Percentiles rank a stretch among this genome's conserved stretches.
These are phyloP conservation scores for Chaetoscypha palmicola DNA, from an alignment of 2,329 filamentous ascomycete genomes.

Conservation along the genomic window DNA sequence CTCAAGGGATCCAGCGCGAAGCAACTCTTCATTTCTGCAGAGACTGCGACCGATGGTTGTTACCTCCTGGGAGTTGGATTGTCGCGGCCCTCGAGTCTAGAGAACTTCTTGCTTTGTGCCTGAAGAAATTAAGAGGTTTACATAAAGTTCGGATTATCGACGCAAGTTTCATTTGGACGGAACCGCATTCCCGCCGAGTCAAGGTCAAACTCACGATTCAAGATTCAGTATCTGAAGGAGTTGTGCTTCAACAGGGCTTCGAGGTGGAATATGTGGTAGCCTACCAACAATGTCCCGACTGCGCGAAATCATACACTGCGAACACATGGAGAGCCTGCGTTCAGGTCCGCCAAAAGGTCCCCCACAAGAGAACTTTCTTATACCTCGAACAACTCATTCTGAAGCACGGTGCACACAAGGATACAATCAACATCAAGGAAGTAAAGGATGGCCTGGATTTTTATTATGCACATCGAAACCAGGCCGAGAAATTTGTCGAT, in stretches of 20 bases:
- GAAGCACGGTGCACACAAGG: conserved; percentile 84
- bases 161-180: conserved; percentile 95
- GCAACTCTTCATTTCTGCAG: conserved; percentile 83
- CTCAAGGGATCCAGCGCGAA: conserved; percentile 83
- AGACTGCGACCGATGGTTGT: conserved; percentile 91
- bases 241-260: conserved; percentile 82
- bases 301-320: conserved; percentile 89
- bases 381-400: conserved; percentile 90
- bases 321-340: conserved; percentile 93
- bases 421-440: conserved; percentile 98
- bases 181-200: conserved; percentile 86
- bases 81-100: conserved; percentile 79
- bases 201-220: conserved; percentile 96
- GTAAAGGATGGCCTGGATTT: conserved; percentile 94
- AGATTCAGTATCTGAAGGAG: conserved; percentile 54
- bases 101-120: conserved; percentile 84
- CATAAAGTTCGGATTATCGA: conserved; percentile 92
- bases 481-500: conserved; percentile 87
- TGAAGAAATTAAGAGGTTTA: conserved; percentile 79
- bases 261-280: conserved; percentile 90
- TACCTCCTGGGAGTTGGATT: conserved; percentile 81
- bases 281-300: conserved; percentile 91
- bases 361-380: conserved; percentile 82
- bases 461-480: conserved; percentile 82
- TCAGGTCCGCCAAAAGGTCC: conserved; percentile 93